These are phyloP conservation scores for Phycomyces nitens DNA, from an alignment of 192 early-diverging fungal species.

Conservation along the genomic window DNA sequence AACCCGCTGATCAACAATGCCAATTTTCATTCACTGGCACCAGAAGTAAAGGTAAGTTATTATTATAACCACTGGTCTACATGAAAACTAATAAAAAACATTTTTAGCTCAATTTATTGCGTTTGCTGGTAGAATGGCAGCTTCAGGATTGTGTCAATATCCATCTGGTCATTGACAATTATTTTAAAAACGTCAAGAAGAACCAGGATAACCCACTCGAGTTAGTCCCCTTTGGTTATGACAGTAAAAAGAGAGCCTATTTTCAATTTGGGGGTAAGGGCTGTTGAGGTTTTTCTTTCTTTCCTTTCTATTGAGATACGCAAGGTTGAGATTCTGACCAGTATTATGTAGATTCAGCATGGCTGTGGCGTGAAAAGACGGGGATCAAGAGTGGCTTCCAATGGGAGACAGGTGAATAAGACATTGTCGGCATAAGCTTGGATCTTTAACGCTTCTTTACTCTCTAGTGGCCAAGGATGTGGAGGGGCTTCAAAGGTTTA, in stretches of 20 bases:
- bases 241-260: constrained; percentile 28
- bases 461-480: constrained; percentile 9
- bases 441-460: background rate
- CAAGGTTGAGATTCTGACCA: background rate
- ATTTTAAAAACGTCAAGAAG: background rate
- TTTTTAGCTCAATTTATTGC: constrained; percentile 22
- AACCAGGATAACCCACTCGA: constrained; percentile 21
- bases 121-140: constrained; percentile 30
- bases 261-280: constrained; percentile 33
- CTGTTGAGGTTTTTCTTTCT: background rate
- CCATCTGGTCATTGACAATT: constrained; percentile 9
- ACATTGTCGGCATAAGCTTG: background rate
- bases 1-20: constrained; percentile 17
- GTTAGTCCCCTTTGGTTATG: constrained; percentile 15
- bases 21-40: constrained; percentile 16
- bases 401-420: constrained; percentile 22
- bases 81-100: background rate
- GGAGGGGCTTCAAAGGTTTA: constrained; percentile 9
- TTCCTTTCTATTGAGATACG: too few species aligned
- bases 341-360: constrained; percentile 17
- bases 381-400: constrained; percentile 4
- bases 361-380: constrained; percentile 26
- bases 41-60: constrained; percentile 27
- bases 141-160: constrained; percentile 26
- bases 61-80: background rate